Evolutionary conservation across 163 green algal genomes (phyloP).

Genomic region (Chloromonas sp.): DNA sequence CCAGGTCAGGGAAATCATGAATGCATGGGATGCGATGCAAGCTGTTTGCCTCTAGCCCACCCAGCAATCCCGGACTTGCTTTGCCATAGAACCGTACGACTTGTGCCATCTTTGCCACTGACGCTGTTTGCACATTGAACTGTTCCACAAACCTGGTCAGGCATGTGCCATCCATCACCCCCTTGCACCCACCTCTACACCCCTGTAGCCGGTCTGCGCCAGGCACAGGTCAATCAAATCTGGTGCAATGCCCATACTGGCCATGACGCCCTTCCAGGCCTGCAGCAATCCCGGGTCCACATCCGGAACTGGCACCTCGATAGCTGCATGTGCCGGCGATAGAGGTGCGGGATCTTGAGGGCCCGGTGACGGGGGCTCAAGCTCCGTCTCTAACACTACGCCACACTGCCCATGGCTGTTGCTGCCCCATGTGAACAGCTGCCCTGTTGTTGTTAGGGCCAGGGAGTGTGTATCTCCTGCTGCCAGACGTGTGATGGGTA

Average conservation of each 20-base stretch:
- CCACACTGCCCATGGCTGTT: slow-evolving; percentile 60
- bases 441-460: slow-evolving; percentile 75
- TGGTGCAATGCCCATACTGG: background rate
- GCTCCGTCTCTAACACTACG: background rate
- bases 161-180: too few species aligned
- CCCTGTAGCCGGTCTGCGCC: background rate
- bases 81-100: too few species aligned
- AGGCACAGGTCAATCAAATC: background rate
- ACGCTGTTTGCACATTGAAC: too few species aligned
- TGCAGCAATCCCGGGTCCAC: background rate
- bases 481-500: slow-evolving; percentile 70
- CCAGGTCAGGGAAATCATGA: too few species aligned
- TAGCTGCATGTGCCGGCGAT: too few species aligned
- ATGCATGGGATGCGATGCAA: too few species aligned
- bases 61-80: too few species aligned
- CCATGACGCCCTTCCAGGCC: background rate
- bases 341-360: background rate
- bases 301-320: background rate
- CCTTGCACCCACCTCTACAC: background rate
- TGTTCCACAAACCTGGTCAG: too few species aligned
- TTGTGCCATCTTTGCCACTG: too few species aligned
- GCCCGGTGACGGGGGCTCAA: background rate
- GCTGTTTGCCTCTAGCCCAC: too few species aligned
- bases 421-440: slow-evolving; percentile 80
- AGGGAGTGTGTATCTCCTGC: slow-evolving; percentile 68